phyloP scores from a whole-genome alignment of 352 stramenopile species.

The Phytopythium chamaehyphon region DNA sequence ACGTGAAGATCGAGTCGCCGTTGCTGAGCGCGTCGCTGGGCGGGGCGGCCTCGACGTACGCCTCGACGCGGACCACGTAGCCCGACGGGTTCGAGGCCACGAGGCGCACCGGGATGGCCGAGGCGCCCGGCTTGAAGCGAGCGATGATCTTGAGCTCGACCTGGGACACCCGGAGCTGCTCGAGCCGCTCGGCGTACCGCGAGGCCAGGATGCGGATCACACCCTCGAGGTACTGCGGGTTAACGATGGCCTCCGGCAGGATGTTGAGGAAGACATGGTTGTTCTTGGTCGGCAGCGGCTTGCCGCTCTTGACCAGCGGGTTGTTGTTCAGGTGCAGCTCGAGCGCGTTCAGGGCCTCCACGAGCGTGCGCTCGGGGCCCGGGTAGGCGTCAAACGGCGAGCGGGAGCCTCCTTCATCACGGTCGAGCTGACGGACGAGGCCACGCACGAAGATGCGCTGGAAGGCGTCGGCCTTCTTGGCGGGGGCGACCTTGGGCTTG shows the following conservation, averaged over 20 bases:
- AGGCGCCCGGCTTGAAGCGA: constrained; percentile 88
- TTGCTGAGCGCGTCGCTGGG: constrained; percentile 68
- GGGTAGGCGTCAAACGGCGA: constrained; percentile 90
- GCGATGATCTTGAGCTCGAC: constrained; percentile 97
- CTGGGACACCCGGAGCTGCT: constrained; percentile 92
- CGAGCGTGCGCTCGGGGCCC: constrained; percentile 96
- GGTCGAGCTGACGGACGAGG: constrained; percentile 90
- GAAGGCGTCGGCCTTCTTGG: constrained; percentile 80
- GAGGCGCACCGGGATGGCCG: constrained; percentile 95
- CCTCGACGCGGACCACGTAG: constrained; percentile 98
- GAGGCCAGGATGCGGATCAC: constrained; percentile 91
- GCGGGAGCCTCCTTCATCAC: constrained; percentile 52
- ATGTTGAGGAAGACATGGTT: constrained; percentile 99
- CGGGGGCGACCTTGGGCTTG: constrained; percentile 85
- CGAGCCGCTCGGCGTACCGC: constrained; percentile 87
- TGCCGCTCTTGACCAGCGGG: constrained; percentile 64
- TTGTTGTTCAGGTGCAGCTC: constrained; percentile 94
- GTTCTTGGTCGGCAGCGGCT: constrained; percentile 78
- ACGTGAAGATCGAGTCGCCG: constrained; percentile 87
- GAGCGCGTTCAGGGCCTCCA: constrained; percentile 97
- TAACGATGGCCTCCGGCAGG: constrained; percentile 91
- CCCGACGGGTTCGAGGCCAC: constrained; percentile 97
- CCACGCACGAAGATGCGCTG: constrained; percentile 96
- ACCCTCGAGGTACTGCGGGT: constrained; percentile 95
- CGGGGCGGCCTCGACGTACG: constrained; percentile 96